phyloP scores from a whole-genome alignment of 306 rosid genomes.

The Cercis canadensis region DNA sequence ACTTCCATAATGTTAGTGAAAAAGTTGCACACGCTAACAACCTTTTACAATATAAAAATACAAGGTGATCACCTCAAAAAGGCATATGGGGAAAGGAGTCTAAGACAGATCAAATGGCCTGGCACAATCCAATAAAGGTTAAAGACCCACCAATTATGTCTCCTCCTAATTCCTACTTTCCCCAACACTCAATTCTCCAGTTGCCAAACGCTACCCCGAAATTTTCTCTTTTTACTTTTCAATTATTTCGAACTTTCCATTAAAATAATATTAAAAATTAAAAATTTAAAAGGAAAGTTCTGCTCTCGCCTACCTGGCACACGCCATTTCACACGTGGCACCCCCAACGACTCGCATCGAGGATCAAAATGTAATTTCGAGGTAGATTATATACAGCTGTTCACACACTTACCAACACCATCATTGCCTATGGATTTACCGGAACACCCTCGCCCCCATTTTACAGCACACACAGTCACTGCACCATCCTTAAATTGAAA shows the following conservation, averaged over 20 bases:
- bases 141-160: background rate
- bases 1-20: too few species aligned
- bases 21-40: background rate
- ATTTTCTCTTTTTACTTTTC: too few species aligned
- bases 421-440: background rate
- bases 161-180: background rate
- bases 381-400: background rate
- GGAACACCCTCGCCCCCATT: slow-evolving; percentile 24
- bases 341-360: background rate
- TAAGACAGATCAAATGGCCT: slow-evolving; percentile 38
- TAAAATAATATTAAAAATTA: too few species aligned
- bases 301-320: too few species aligned
- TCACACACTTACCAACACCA: slow-evolving; percentile 38
- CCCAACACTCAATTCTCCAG: too few species aligned
- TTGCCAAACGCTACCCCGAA: too few species aligned
- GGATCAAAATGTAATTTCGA: slow-evolving; percentile 35
- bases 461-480: slow-evolving; percentile 45
- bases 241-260: too few species aligned
- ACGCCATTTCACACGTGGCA: too few species aligned
- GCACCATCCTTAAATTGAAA: slow-evolving; percentile 12
- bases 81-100: too few species aligned
- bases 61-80: too few species aligned
- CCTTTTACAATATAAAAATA: background rate
- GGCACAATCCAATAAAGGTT: slow-evolving; percentile 15
- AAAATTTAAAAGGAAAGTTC: too few species aligned